Percentiles rank a stretch among this genome's conserved stretches.
Evolutionary conservation across 805 yeast species (phyloP).

Genomic region (Myxozyma nipponensis): DNA sequence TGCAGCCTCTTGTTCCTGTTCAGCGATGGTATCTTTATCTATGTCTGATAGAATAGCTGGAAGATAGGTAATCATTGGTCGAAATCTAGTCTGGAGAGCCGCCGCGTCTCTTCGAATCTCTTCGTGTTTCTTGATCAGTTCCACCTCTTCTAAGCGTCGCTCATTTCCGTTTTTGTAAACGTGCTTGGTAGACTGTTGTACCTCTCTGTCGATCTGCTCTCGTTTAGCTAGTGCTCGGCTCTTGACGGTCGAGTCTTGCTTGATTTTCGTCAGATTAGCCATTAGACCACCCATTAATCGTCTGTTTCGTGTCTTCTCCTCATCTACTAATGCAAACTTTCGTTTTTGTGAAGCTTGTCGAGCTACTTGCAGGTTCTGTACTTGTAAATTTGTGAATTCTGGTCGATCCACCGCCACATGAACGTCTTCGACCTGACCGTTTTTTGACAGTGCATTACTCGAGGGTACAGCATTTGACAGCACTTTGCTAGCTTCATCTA

Average conservation of each 20-base stretch:
- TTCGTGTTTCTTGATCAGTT: background rate
- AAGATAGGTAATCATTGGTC: background rate
- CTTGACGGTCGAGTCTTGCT: slow-evolving; percentile 12
- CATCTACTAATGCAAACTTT: slow-evolving; percentile 1
- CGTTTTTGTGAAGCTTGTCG: too few relatives aligned
- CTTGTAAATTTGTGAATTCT: too few relatives aligned
- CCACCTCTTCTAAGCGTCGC: background rate
- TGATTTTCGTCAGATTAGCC: slow-evolving; percentile 16
- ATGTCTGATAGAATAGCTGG: background rate
- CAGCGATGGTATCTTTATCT: background rate
- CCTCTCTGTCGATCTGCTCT: slow-evolving; percentile 10
- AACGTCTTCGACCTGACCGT: too few relatives aligned
- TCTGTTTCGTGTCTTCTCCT: slow-evolving; percentile 21
- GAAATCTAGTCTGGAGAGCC: background rate
- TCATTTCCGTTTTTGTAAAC: background rate
- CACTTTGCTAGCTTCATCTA: too few relatives aligned
- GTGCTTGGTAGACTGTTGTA: slow-evolving; percentile 3
- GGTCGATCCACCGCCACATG: too few relatives aligned
- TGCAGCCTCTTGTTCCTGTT: background rate
- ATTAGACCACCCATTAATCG: slow-evolving; percentile 27
- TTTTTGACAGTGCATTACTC: too few relatives aligned
- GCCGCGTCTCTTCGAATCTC: background rate
- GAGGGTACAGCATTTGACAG: too few relatives aligned
- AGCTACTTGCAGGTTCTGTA: too few relatives aligned
- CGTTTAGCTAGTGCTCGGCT: slow-evolving; percentile 2